Evolutionary conservation across 2,329 filamentous ascomycete genomes (phyloP).

Genomic region (Aspergillus glaucus): DNA sequence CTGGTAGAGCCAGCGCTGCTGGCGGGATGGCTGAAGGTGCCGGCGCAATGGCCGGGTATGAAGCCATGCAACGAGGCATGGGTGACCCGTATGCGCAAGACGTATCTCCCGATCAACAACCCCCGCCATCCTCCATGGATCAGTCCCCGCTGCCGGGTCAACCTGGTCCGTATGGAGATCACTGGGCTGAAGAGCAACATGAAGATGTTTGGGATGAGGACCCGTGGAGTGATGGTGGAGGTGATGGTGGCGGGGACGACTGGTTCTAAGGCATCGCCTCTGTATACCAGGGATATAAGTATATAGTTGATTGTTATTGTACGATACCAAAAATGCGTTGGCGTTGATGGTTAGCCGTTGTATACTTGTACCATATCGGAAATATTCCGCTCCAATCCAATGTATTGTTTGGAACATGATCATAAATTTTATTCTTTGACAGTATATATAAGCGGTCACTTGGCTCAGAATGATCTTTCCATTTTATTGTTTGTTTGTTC

Average conservation of each 20-base stretch:
- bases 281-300: background rate
- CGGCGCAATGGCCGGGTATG: constrained; percentile 57
- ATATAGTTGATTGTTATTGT: background rate
- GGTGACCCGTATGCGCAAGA: constrained; percentile 18
- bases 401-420: no score
- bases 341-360: background rate
- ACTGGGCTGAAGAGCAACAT: constrained; percentile 20
- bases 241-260: constrained; percentile 19
- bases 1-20: constrained; percentile 34
- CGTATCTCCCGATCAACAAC: constrained; percentile 12
- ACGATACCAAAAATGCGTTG: background rate
- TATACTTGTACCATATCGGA: background rate
- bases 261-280: constrained; percentile 14
- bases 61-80: constrained; percentile 53
- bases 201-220: constrained; percentile 18
- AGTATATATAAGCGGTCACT: no score
- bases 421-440: no score
- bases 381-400: no score
- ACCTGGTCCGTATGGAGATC: constrained; percentile 18
- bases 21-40: constrained; percentile 40
- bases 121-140: constrained; percentile 6
- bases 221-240: constrained; percentile 13
- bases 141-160: constrained; percentile 14
- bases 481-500: no score
- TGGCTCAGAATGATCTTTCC: no score